A percentile compares a stretch with the other conserved stretches of the same genome.
These are phyloP conservation scores for Lentinula novae-zelandiae DNA, from an alignment of 1,284 basidiomycete species.

Conservation along the genomic window DNA sequence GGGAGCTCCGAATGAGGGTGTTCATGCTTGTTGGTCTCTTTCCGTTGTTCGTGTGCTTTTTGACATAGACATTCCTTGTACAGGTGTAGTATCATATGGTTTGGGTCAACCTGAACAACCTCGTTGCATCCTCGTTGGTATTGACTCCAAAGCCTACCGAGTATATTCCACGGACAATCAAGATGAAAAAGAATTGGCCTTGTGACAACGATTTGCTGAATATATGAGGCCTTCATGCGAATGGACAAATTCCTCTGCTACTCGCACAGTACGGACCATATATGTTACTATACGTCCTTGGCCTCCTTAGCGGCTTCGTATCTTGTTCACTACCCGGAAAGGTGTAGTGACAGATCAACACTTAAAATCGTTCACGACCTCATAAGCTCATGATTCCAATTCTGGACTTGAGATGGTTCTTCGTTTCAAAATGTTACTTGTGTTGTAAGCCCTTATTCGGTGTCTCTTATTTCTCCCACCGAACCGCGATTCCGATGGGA, in stretches of 20 bases:
- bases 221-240: background rate
- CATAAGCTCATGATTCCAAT: background rate
- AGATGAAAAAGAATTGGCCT: background rate
- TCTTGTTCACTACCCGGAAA: background rate
- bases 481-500: background rate
- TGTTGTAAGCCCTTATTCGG: background rate
- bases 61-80: no score
- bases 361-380: background rate
- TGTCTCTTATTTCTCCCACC: background rate
- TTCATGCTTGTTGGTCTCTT: no score
- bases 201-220: background rate
- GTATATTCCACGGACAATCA: background rate
- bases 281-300: background rate
- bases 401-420: background rate
- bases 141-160: background rate
- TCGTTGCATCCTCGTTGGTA: background rate
- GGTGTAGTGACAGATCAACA: background rate
- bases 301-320: background rate
- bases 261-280: background rate
- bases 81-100: no score
- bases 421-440: background rate
- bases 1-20: no score
- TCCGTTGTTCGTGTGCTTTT: no score
- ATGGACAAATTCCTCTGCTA: background rate
- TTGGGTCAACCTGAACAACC: background rate